Base-by-base conservation (phyloP, 345 rosid genomes). In the Eutrema japonicum region DNA sequence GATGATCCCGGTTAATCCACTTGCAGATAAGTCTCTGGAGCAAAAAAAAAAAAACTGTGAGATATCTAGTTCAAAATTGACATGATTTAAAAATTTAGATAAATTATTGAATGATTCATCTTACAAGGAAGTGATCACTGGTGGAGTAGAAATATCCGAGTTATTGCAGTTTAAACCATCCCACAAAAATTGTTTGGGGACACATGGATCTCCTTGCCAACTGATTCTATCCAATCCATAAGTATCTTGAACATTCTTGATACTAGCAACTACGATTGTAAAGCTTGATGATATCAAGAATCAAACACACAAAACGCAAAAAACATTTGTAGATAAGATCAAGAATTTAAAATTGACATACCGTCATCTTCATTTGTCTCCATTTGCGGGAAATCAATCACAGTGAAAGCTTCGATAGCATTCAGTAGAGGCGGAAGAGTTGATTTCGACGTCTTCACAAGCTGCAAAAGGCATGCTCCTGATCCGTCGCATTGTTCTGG, bases 191-290 rank as follows among this genome's bases (percentile, higher is more conserved):
- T 6, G 47, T 18, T 42, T 33, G 9, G 87, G 91, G 5, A 67
- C 58, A n/a, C 88, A 83, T 32, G 88, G 88, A 75, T 86, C 90
- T 60, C 88, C 91, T 64, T 86, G 86, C 91, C 87, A 86, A 22
- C 73, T 69, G 10, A 3, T 74, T 65, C 64, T 72, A 10, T 22
- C 63, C 41, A 84, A 40, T 45, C 66, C 82, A 50, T 83, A 83
- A 0, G 7, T 8, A 10, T 58, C 59, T 59, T 84, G 85, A 29
- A 81, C 64, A 10, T 48, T 74, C 12, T 3, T 78, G 14, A 81
- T 80, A 0, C 85, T 82, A 51, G 77, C 74, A 74, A 75, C 88
- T 88, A 32, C 6, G 1, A 54, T 56, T 33, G 29, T 2, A 49
- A 18, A 51, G 30, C 36, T 8, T 11, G 41, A 68, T 62, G 75